Evolutionary conservation across 176 grass and related monocot species (phyloP).

Genomic region (Thinopyrum elongatum): DNA sequence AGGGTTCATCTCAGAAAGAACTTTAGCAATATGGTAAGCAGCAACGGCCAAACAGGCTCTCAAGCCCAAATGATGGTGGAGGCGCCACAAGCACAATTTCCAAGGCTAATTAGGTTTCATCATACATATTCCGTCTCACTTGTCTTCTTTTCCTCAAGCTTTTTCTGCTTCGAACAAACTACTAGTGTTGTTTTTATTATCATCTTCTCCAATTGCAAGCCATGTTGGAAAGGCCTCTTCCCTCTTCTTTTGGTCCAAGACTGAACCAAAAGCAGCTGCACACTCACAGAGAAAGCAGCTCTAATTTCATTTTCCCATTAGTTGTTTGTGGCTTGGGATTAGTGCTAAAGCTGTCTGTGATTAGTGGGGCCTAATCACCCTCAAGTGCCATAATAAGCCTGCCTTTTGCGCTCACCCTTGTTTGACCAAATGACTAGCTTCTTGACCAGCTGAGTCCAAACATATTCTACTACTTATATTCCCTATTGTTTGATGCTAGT

Average conservation of each 20-base stretch:
- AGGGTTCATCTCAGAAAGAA: neutral
- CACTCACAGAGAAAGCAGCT: slow-evolving; percentile 22
- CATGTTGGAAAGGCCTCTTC: slow-evolving; percentile 20
- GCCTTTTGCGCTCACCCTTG: slow-evolving; percentile 39
- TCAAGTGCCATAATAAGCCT: slow-evolving; percentile 48
- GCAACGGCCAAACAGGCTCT: slow-evolving; percentile 8
- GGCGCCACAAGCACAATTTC: slow-evolving; percentile 41
- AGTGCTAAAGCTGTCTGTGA: slow-evolving; percentile 45
- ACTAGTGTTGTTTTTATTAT: slow-evolving; percentile 2
- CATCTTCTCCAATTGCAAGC: slow-evolving; percentile 30
- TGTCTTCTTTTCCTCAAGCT: slow-evolving; percentile 27
- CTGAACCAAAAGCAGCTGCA: slow-evolving; percentile 28
- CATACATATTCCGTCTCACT: slow-evolving; percentile 18
- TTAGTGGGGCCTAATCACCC: slow-evolving; percentile 56
- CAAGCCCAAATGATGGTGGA: slow-evolving; percentile 35
- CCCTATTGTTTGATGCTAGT: neutral
- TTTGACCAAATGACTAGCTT: slow-evolving; percentile 48
- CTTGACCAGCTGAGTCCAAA: slow-evolving; percentile 42
- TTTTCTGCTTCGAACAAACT: slow-evolving; percentile 30
- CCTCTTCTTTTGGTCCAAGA: slow-evolving; percentile 27
- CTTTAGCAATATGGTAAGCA: neutral
- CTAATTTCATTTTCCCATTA: slow-evolving; percentile 32
- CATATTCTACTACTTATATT: neutral
- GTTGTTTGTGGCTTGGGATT: slow-evolving; percentile 44
- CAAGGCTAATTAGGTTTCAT: slow-evolving; percentile 33